Conservation (phyloP, 495 filamentous ascomycete genomes). For the Hypoxylon rickii region DNA sequence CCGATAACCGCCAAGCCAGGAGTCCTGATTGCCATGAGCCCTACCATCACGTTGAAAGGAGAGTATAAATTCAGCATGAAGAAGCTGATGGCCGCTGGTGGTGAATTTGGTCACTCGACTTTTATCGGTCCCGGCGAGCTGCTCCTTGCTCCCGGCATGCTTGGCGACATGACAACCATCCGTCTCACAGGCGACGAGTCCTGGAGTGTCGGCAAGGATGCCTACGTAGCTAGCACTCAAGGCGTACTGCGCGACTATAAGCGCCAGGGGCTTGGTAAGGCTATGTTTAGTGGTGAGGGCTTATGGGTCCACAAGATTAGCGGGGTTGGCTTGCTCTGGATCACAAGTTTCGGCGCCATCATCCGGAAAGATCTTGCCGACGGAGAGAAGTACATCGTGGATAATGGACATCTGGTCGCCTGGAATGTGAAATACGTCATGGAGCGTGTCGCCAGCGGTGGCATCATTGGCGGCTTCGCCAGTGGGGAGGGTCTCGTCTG, state of each 20-base stretch:
- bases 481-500: slow-evolving; percentile 89
- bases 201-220: slow-evolving; percentile 84
- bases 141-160: slow-evolving; percentile 73
- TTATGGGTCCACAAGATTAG: slow-evolving; percentile 87
- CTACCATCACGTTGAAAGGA: slow-evolving; percentile 81
- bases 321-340: slow-evolving; percentile 79
- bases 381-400: slow-evolving; percentile 85
- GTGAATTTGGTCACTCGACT: slow-evolving; percentile 77
- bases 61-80: slow-evolving; percentile 79
- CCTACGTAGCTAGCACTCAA: slow-evolving; percentile 76
- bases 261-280: slow-evolving; percentile 85
- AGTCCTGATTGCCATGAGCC: slow-evolving; percentile 91
- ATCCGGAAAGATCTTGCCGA: slow-evolving; percentile 88
- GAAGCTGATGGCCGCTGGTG: slow-evolving; percentile 75
- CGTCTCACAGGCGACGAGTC: slow-evolving; percentile 67
- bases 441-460: slow-evolving; percentile 86
- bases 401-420: slow-evolving; percentile 94
- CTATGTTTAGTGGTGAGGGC: slow-evolving; percentile 91
- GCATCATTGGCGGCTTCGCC: slow-evolving; percentile 78
- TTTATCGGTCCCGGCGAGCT: slow-evolving; percentile 93
- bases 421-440: slow-evolving; percentile 96
- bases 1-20: slow-evolving; percentile 82
- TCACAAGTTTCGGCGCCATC: slow-evolving; percentile 92
- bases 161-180: slow-evolving; percentile 87
- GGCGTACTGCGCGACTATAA: slow-evolving; percentile 83